Evolutionary conservation across 108 stramenopile species (phyloP).

Genomic region (Cyclotella baltica): DNA sequence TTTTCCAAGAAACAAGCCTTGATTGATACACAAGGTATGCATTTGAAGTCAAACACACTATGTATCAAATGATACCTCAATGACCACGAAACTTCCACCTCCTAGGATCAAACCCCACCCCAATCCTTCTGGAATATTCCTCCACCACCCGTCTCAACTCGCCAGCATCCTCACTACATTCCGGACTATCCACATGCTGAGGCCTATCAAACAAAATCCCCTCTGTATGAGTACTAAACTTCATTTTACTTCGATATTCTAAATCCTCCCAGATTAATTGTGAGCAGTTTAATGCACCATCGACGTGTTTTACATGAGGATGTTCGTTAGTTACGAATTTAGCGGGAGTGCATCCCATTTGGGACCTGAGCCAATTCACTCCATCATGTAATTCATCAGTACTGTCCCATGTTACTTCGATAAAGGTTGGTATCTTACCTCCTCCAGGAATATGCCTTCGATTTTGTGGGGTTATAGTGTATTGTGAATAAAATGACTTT

Average conservation of each 20-base stretch:
- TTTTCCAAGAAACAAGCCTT: too few relatives aligned
- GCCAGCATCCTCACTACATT: constrained; percentile 2
- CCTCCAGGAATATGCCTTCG: background rate
- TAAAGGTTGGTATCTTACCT: constrained; percentile 9
- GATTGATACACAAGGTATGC: too few relatives aligned
- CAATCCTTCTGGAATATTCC: background rate
- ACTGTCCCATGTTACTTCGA: constrained; percentile 27
- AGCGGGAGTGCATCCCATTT: constrained; percentile 22
- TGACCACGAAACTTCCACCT: background rate
- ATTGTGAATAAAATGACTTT: background rate
- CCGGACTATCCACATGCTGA: constrained; percentile 30
- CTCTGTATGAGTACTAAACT: background rate
- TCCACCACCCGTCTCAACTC: constrained; percentile 1
- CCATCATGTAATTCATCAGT: constrained; percentile 2
- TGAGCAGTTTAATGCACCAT: constrained; percentile 8
- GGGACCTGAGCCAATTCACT: background rate
- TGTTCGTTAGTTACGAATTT: constrained; percentile 1
- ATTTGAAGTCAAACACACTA: too few relatives aligned
- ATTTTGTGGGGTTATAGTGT: background rate
- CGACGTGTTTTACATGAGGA: constrained; percentile 17
- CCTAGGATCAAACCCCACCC: background rate
- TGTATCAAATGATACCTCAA: too few relatives aligned
- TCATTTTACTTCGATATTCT: constrained; percentile 27
- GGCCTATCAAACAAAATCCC: constrained; percentile 15
- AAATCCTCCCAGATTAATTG: constrained; percentile 13